Conservation (phyloP, 2,329 filamentous ascomycete species). For the Cryphonectria carpinicola region DNA sequence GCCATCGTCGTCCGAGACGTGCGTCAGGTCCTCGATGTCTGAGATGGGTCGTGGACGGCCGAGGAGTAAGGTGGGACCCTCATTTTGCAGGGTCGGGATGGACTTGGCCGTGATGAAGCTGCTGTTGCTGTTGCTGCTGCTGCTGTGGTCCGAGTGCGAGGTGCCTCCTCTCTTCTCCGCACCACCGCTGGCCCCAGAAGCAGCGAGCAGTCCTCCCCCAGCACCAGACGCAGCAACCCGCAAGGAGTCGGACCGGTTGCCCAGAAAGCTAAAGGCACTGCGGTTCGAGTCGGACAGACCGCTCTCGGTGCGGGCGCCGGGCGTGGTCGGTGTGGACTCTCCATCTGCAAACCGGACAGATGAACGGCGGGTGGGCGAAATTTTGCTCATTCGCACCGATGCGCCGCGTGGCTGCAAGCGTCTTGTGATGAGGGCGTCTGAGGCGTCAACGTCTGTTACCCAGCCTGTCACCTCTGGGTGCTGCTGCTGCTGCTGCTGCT, state of each 20-base stretch:
- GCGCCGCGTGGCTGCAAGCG: conserved; percentile 44
- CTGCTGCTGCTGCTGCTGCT: conserved; percentile 30
- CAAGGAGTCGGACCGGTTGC: conserved; percentile 40
- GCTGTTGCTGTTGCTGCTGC: conserved; percentile 39
- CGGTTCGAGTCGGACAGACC: conserved; percentile 59
- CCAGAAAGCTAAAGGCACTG: conserved; percentile 47
- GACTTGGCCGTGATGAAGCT: conserved; percentile 58
- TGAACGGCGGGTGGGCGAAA: conserved; percentile 44
- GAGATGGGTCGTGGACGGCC: conserved; percentile 31
- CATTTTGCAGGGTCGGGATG: conserved; percentile 55
- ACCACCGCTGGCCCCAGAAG: conserved; percentile 21
- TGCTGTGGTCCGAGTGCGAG: conserved; percentile 40
- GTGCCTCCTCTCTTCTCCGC: conserved; percentile 25
- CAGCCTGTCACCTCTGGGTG: conserved; percentile 62
- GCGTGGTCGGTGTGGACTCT: conserved; percentile 12
- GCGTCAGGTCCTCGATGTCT: conserved; percentile 24
- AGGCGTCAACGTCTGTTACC: conserved; percentile 60
- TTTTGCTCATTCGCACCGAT: conserved; percentile 34
- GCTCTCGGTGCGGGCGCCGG: conserved; percentile 51
- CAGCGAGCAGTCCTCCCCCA: background rate
- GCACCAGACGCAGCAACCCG: conserved; percentile 39
- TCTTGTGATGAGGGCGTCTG: conserved; percentile 54
- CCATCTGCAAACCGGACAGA: conserved; percentile 36
- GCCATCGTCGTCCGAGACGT: conserved; percentile 39
- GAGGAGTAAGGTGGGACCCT: conserved; percentile 55